Evolutionary conservation across 1,284 basidiomycete species (phyloP).

Genomic region (Tetrapyrgos nigripes): DNA sequence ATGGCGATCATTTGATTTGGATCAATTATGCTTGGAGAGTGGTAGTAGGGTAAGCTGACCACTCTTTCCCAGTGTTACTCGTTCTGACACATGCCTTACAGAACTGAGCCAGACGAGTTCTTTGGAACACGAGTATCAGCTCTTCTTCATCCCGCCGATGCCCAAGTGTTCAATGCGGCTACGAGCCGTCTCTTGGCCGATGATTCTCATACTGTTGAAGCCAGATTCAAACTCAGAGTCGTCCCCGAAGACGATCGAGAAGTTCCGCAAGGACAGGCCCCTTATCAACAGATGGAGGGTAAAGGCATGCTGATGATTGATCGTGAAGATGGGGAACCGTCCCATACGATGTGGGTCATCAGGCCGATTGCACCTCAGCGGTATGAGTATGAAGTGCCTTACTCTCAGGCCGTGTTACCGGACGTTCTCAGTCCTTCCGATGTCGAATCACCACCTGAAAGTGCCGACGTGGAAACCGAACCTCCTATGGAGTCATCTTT

Average conservation of each 20-base stretch:
- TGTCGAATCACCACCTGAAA: constrained; percentile 28
- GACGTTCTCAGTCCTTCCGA: constrained; percentile 51
- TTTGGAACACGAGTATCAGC: constrained; percentile 84
- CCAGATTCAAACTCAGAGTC: constrained; percentile 86
- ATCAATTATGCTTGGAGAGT: constrained; percentile 94
- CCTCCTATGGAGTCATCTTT: constrained; percentile 55
- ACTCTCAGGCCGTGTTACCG: constrained; percentile 58
- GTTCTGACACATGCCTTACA: constrained; percentile 37
- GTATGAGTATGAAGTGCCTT: constrained; percentile 64
- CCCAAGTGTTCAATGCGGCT: constrained; percentile 87
- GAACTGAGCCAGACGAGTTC: constrained; percentile 86
- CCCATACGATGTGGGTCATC: constrained; percentile 99
- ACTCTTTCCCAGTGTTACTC: constrained; percentile 15
- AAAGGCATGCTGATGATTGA: constrained; percentile 99
- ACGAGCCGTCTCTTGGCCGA: constrained; percentile 88
- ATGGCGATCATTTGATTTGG: constrained; percentile 93
- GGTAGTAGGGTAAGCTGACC: constrained; percentile 84
- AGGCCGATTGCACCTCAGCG: constrained; percentile 82
- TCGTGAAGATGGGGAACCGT: constrained; percentile 83
- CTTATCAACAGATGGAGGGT: constrained; percentile 93
- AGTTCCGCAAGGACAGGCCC: constrained; percentile 47
- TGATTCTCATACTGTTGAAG: constrained; percentile 94
- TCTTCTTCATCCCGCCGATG: constrained; percentile 85
- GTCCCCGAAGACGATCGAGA: constrained; percentile 66
- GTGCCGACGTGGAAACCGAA: constrained; percentile 46